A percentile compares a stretch with the other conserved stretches of the same genome.
phyloP scores from a whole-genome alignment of 441 rosid genomes.

The Syzygium syzygioides region DNA sequence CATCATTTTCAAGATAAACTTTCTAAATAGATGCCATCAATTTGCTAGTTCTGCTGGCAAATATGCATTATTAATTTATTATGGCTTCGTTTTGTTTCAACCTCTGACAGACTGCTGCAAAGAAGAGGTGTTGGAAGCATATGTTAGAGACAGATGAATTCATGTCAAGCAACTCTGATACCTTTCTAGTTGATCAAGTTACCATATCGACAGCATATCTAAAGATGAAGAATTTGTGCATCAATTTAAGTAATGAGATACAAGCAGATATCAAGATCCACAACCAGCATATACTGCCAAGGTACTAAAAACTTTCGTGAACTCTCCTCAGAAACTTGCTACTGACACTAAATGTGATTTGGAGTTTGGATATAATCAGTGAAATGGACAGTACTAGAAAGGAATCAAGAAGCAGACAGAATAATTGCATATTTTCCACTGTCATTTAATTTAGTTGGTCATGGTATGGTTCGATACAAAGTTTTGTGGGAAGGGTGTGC shows the following conservation, averaged over 20 bases:
- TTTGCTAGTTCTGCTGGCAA: neutral
- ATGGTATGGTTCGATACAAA: neutral
- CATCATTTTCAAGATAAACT: neutral
- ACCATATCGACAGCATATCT: constrained; percentile 83
- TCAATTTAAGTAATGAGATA: constrained; percentile 59
- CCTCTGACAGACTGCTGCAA: constrained; percentile 66
- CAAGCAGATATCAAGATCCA: constrained; percentile 85
- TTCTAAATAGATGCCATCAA: neutral
- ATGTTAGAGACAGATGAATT: constrained; percentile 94
- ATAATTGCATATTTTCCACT: neutral
- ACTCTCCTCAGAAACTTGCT: neutral
- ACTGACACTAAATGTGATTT: neutral
- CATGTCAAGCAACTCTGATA: constrained; percentile 65
- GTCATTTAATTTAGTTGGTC: neutral
- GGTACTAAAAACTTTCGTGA: constrained; percentile 30
- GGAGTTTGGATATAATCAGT: neutral
- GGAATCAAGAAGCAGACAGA: neutral
- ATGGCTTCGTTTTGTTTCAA: constrained; percentile 2
- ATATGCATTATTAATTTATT: neutral
- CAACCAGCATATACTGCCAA: constrained; percentile 84
- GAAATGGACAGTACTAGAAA: neutral
- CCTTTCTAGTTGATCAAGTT: constrained; percentile 65
- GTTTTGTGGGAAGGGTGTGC: neutral
- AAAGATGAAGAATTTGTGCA: constrained; percentile 78
- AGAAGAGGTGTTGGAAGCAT: constrained; percentile 74